phyloP scores from a whole-genome alignment of 352 stramenopile genomes.

The Phytophthora cactorum region DNA sequence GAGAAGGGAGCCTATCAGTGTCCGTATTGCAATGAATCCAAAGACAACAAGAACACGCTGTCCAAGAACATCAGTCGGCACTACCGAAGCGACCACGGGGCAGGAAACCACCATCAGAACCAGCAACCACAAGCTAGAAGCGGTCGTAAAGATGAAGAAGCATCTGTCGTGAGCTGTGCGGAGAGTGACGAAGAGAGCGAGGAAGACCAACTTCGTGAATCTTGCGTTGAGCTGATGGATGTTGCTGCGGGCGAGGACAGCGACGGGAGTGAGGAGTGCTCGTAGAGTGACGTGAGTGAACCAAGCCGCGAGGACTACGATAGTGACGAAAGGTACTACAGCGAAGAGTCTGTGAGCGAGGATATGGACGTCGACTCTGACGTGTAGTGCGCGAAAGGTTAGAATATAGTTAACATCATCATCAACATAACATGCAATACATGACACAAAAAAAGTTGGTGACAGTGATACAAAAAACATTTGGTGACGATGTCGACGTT shows the following conservation, averaged over 20 bases:
- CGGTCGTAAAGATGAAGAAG: neutral
- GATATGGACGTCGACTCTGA: neutral
- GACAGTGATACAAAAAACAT: neutral
- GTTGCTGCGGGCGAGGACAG: neutral
- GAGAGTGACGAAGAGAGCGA: neutral
- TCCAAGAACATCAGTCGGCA: neutral
- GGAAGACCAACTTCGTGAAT: neutral
- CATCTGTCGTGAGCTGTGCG: neutral
- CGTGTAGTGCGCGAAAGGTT: neutral
- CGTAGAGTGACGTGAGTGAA: neutral
- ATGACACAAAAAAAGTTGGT: neutral
- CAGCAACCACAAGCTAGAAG: neutral
- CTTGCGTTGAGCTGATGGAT: neutral
- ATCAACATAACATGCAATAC: too few species aligned
- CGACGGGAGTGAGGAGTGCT: neutral
- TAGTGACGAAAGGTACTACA: neutral
- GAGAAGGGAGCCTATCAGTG: neutral
- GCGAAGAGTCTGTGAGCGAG: neutral
- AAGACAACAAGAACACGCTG: neutral
- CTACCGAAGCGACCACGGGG: neutral
- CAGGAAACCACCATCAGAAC: neutral
- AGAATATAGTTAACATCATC: too few species aligned
- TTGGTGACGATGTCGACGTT: too few species aligned
- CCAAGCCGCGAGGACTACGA: neutral
- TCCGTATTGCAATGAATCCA: neutral